Evolutionary conservation across 139 green algal species (phyloP).

Genomic region (Chlorella sp.): DNA sequence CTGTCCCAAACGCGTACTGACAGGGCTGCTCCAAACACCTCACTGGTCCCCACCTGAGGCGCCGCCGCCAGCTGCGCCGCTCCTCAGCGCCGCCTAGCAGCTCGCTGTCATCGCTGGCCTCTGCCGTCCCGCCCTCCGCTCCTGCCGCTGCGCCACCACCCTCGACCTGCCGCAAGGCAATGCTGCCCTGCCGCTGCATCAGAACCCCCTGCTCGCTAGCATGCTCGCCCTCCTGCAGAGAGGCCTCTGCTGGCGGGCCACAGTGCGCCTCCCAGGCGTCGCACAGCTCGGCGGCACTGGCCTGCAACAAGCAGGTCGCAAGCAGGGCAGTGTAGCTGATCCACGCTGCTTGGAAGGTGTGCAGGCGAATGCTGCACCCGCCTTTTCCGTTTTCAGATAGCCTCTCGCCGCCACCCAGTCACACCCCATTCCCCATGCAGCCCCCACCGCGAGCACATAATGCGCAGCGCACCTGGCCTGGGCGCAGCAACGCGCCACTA

Average conservation of each 20-base stretch:
- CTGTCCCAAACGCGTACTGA: too few relatives aligned
- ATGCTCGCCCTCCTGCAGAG: not conserved
- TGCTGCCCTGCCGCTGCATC: not conserved
- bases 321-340: too few relatives aligned
- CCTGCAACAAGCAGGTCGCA: not conserved
- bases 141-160: not conserved
- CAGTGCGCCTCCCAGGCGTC: slow-evolving; percentile 24
- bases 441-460: too few relatives aligned
- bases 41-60: slow-evolving; percentile 13
- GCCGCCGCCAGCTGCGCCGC: slow-evolving; percentile 21
- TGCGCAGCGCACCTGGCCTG: slow-evolving; percentile 31
- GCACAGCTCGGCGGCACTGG: not conserved
- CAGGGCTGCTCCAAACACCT: too few relatives aligned
- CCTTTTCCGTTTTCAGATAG: too few relatives aligned
- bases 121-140: not conserved
- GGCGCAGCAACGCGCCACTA: slow-evolving; percentile 41
- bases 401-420: too few relatives aligned
- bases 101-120: not conserved
- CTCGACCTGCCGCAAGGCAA: not conserved
- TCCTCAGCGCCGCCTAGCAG: slow-evolving; percentile 7
- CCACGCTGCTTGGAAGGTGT: too few relatives aligned
- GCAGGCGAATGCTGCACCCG: too few relatives aligned
- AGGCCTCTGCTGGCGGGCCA: not conserved
- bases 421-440: too few relatives aligned
- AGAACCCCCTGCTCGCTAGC: not conserved